phyloP scores from a whole-genome alignment of 106 monocot species.

The Platanthera guangdongensis region DNA sequence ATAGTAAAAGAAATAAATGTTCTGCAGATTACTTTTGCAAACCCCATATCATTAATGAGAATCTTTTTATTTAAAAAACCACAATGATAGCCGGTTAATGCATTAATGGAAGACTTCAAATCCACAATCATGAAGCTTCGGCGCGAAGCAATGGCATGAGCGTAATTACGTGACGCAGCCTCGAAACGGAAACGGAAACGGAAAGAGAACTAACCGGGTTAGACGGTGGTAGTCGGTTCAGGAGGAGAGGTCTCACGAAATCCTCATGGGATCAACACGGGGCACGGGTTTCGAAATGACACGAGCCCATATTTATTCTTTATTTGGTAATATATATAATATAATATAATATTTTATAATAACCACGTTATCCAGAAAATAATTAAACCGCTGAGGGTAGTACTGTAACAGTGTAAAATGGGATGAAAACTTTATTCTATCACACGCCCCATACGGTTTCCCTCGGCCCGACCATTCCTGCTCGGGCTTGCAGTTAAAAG shows the following conservation, averaged over 20 bases:
- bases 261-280: not conserved
- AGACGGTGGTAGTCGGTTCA: not conserved
- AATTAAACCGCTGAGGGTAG: not conserved
- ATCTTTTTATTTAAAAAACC: no score
- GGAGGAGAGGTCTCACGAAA: constrained; percentile 6
- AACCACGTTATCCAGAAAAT: no score
- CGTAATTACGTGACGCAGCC: not conserved
- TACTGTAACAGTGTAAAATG: not conserved
- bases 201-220: not conserved
- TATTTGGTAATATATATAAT: not conserved
- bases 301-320: constrained; percentile 7
- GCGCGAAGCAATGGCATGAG: not conserved
- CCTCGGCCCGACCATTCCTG: constrained; percentile 12
- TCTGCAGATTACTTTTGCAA: no score
- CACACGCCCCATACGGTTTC: constrained; percentile 3
- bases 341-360: no score
- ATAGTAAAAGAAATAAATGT: no score
- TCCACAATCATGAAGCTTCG: not conserved
- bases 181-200: not conserved
- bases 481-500: not conserved
- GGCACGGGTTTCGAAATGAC: constrained; percentile 13
- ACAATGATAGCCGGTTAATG: not conserved
- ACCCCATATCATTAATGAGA: no score
- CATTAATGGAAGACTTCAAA: not conserved
- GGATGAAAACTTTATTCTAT: constrained; percentile 8